Conservation (phyloP, 495 filamentous ascomycete species). For the Hypomontagnella monticulosa region DNA sequence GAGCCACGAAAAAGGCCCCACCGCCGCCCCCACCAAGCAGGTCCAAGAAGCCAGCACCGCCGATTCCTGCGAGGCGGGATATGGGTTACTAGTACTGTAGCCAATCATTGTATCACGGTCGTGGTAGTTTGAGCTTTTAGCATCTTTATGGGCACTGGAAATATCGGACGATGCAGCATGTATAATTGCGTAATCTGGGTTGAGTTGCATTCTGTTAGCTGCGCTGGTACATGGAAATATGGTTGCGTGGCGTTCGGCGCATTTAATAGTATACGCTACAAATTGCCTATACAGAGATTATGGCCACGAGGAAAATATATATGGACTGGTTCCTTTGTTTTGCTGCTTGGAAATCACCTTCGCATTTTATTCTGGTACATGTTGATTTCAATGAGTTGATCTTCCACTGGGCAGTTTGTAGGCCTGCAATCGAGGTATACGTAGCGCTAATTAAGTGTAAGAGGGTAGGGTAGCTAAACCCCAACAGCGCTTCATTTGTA, state of each 20-base stretch:
- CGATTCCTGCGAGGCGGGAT: slow-evolving; percentile 58
- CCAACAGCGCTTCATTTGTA: too few species aligned
- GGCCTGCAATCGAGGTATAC: too few species aligned
- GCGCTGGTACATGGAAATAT: background rate
- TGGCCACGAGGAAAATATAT: slow-evolving; percentile 9
- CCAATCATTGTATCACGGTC: too few species aligned
- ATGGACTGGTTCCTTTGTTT: slow-evolving; percentile 43
- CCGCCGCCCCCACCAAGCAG: slow-evolving; percentile 85
- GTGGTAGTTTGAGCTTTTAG: background rate
- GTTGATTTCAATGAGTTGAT: too few species aligned
- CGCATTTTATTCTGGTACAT: too few species aligned
- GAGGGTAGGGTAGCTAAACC: too few species aligned
- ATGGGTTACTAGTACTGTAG: slow-evolving; percentile 40
- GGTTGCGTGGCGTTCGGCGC: slow-evolving; percentile 34
- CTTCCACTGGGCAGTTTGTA: too few species aligned
- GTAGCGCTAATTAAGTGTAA: too few species aligned
- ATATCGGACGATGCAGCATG: slow-evolving; percentile 1
- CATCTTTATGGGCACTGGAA: background rate
- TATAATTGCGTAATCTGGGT: slow-evolving; percentile 28
- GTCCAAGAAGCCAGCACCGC: slow-evolving; percentile 80
- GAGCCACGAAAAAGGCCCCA: slow-evolving; percentile 70
- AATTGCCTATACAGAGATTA: slow-evolving; percentile 3
- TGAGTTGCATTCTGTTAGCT: slow-evolving; percentile 1
- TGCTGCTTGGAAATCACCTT: background rate
- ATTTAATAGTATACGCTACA: slow-evolving; percentile 11